These are phyloP conservation scores for Scheffersomyces spartinae DNA, from an alignment of 805 yeast species.

Conservation along the genomic window DNA sequence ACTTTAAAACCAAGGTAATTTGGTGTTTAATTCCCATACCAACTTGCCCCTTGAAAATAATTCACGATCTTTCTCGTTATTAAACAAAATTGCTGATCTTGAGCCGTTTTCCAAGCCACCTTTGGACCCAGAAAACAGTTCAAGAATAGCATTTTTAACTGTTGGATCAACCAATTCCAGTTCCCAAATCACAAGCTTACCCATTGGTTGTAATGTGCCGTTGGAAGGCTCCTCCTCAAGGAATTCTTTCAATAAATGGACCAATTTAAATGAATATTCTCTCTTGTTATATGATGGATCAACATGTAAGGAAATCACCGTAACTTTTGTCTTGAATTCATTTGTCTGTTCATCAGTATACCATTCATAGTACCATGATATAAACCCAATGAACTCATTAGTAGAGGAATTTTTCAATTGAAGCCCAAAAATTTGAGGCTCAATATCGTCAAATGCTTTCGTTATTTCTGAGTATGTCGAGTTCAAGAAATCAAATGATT, in stretches of 20 bases:
- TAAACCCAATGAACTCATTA: constrained; percentile 14
- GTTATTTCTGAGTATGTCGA: constrained; percentile 11
- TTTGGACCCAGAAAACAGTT: no score
- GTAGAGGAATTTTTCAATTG: constrained; percentile 8
- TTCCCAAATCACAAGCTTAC: constrained; percentile 23
- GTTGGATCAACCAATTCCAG: constrained; percentile 14
- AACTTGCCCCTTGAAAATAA: constrained; percentile 13
- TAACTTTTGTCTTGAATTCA: constrained; percentile 10
- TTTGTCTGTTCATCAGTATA: constrained; percentile 1
- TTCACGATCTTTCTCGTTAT: constrained; percentile 14
- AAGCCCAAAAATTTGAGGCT: constrained; percentile 24
- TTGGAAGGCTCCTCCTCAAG: constrained; percentile 1
- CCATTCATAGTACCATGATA: constrained; percentile 30
- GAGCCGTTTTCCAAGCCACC: constrained; percentile 22
- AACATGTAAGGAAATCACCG: constrained; percentile 13
- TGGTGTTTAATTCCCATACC: constrained; percentile 31
- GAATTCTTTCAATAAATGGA: constrained; percentile 4
- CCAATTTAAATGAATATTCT: constrained; percentile 2
- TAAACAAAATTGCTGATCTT: constrained; percentile 21
- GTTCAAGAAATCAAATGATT: constrained; percentile 9
- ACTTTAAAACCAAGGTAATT: constrained; percentile 29
- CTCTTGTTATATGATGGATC: constrained; percentile 3
- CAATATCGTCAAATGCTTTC: constrained; percentile 10
- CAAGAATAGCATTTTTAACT: constrained; percentile 9
- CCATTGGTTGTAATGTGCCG: neutral